These are phyloP conservation scores for Nicotiana tabacum DNA, from an alignment of 257 asterid species.

Conservation along the genomic window DNA sequence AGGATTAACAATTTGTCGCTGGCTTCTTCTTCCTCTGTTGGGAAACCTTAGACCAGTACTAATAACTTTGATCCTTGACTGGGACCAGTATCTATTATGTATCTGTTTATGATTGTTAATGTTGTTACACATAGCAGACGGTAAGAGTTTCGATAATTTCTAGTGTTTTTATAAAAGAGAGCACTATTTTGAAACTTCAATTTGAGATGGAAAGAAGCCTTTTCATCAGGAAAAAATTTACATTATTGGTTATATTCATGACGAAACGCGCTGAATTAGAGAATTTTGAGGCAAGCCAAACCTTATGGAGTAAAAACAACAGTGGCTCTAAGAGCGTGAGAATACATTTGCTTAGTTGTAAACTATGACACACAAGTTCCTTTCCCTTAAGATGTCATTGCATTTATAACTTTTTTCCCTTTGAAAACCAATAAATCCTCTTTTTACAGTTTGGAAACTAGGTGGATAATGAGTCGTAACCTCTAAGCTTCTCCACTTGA, in stretches of 20 bases:
- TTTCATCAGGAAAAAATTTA: no score
- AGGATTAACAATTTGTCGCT: slow-evolving; percentile 70
- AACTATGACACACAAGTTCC: neutral
- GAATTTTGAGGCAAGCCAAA: neutral
- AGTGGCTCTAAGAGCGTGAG: neutral
- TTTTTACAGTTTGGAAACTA: neutral
- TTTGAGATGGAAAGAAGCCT: neutral
- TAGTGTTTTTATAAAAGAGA: neutral
- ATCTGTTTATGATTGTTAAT: neutral
- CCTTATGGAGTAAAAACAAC: neutral
- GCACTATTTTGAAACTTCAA: neutral
- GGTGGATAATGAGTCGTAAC: neutral
- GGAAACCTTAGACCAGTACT: slow-evolving; percentile 12
- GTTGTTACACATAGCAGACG: neutral
- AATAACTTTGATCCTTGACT: neutral
- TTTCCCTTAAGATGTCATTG: neutral
- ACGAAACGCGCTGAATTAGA: neutral
- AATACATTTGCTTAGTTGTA: neutral
- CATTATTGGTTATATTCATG: neutral
- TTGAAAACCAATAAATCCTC: neutral
- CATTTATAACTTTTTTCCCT: no score
- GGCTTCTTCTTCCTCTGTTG: slow-evolving; percentile 5
- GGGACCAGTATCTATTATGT: neutral
- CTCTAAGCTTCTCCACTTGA: neutral
- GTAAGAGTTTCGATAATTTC: neutral